phyloP scores from a whole-genome alignment of 768 basidiomycete species.

The Sistotremastrum niveocremeum region DNA sequence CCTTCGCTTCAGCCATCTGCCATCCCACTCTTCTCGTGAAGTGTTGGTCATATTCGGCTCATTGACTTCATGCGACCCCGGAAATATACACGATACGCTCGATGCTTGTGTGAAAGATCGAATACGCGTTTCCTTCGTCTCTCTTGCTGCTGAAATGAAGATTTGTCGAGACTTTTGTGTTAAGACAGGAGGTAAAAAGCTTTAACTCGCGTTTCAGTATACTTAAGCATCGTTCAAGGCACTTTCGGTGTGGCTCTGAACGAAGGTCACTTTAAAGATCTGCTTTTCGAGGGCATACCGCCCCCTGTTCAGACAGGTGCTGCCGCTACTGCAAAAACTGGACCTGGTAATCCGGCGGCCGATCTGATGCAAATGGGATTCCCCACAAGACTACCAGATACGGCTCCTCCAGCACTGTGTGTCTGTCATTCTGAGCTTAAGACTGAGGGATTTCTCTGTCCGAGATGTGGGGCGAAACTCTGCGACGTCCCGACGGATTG shows the following conservation, averaged over 20 bases:
- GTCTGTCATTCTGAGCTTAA: slow-evolving; percentile 90
- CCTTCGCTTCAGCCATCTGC: slow-evolving; percentile 61
- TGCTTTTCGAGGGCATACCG: slow-evolving; percentile 89
- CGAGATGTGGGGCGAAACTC: slow-evolving; percentile 81
- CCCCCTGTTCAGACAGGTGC: slow-evolving; percentile 74
- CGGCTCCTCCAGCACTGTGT: slow-evolving; percentile 72
- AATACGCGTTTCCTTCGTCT: slow-evolving; percentile 86
- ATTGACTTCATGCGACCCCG: slow-evolving; percentile 91
- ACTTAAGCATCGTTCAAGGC: slow-evolving; percentile 35
- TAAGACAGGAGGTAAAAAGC: slow-evolving; percentile 73
- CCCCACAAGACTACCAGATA: slow-evolving; percentile 80
- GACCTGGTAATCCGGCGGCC: slow-evolving; percentile 46
- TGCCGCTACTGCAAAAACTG: slow-evolving; percentile 30
- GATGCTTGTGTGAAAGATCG: slow-evolving; percentile 69
- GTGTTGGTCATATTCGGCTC: slow-evolving; percentile 91
- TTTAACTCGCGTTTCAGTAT: not conserved
- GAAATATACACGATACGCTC: slow-evolving; percentile 92
- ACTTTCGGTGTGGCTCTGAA: slow-evolving; percentile 93
- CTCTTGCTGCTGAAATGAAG: slow-evolving; percentile 96
- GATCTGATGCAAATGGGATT: slow-evolving; percentile 99
- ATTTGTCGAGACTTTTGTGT: slow-evolving; percentile 87
- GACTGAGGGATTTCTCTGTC: slow-evolving; percentile 89
- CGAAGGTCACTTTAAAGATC: slow-evolving; percentile 92
- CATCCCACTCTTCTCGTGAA: slow-evolving; percentile 92
- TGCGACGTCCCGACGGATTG: slow-evolving; percentile 99